Evolutionary conservation across 805 yeast species (phyloP), one percentile per base, ranked within the genome.

Genomic region (Nadsonia fulvescens): DNA sequence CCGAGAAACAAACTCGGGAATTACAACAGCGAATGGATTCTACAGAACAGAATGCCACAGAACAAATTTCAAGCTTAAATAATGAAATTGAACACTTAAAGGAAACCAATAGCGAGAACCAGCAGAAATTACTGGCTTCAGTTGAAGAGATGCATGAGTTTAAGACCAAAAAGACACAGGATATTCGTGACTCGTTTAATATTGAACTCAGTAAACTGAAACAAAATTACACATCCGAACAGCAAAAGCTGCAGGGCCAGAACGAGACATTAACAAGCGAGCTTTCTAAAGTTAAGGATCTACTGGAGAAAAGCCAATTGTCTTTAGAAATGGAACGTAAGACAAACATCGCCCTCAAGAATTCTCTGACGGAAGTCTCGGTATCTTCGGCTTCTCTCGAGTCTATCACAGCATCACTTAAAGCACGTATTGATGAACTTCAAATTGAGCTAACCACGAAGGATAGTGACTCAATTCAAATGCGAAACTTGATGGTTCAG

Each of bases 361-460:
- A 25, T 1, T 34, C 47, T 14, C 36, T 55, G 4, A 26, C 39
- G n/a, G 39, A 40, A 17, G 51, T 51, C 23, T 47, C 44, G 12
- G 33, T 27, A 15, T 32, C 39, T 8, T 25, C 44, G 3, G 17
- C 34, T 7, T 26, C 39, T 6, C 33, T 36, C 16, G 40, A 40
- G 24, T 28, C 42, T 4, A 27, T 36, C 14, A 23, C 31, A 9
- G 18, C 32, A 10, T 28, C 36, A 1, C 27, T 41, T 20, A 34
- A 38, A 18, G 20, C 26, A 2, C 27, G 33, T 10, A 35, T 42
- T 10, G 26, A 27, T n/a, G 33, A 32, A 12, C 34, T 45, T 3
- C 37, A 38, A 17, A 18, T 14, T 3, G 32, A 38, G 14, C 30
- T 39, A 4, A 30, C 30, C 4, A 11, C 17, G 3, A 39, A 44